Evolutionary conservation across 2,329 filamentous ascomycete genomes (phyloP).

Genomic region (Cladophialophora bantiana): DNA sequence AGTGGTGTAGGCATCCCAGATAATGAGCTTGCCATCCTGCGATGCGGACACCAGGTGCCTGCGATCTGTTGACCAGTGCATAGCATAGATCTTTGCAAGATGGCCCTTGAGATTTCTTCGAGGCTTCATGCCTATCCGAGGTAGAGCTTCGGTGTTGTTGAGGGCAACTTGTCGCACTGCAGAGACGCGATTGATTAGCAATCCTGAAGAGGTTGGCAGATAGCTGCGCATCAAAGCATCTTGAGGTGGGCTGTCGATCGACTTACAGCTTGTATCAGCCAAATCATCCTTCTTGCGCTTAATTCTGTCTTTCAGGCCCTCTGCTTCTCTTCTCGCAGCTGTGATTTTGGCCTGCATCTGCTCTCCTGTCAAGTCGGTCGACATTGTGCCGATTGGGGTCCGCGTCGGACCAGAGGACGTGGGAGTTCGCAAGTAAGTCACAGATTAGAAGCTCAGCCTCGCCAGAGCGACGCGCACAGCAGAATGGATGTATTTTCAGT

Average conservation of each 20-base stretch:
- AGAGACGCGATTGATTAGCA: conserved; percentile 44
- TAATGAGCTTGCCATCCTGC: conserved; percentile 98
- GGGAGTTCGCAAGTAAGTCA: conserved; percentile 36
- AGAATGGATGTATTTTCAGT: conserved; percentile 48
- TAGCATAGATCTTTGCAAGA: conserved; percentile 98
- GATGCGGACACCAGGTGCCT: conserved; percentile 97
- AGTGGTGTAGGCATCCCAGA: conserved; percentile 99
- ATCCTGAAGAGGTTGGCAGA: conserved; percentile 12
- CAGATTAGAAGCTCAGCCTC: conserved; percentile 34
- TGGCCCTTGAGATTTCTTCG: conserved; percentile 97
- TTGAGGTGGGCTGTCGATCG: neutral
- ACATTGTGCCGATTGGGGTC: conserved; percentile 49
- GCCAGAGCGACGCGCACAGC: conserved; percentile 31
- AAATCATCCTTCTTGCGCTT: conserved; percentile 99
- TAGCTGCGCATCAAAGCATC: neutral
- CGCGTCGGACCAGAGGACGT: conserved; percentile 36
- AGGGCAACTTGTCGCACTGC: conserved; percentile 90
- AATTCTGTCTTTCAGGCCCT: conserved; percentile 97
- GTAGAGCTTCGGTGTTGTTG: conserved; percentile 89
- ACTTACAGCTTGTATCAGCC: conserved; percentile 94
- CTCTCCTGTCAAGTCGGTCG: conserved; percentile 58
- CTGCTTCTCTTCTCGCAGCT: conserved; percentile 93
- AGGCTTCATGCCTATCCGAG: conserved; percentile 95
- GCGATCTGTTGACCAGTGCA: conserved; percentile 99
- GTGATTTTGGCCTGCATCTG: conserved; percentile 91